A percentile compares a stretch with the other conserved stretches of the same genome.
Evolutionary conservation across 2,329 filamentous ascomycete genomes (phyloP).

Genomic region (Venturia effusa): DNA sequence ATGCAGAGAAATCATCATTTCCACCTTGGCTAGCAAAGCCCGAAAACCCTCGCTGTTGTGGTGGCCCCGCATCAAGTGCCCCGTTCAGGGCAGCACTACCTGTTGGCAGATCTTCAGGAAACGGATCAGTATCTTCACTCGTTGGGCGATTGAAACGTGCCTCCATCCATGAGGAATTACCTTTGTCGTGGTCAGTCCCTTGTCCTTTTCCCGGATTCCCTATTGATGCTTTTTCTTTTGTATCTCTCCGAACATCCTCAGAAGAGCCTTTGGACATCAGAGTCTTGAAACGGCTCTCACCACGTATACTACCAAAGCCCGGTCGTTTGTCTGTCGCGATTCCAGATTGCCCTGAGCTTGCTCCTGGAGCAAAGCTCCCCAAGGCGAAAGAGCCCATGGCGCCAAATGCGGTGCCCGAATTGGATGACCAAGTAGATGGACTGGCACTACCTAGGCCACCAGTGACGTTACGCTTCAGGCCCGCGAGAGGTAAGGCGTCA

Average conservation of each 20-base stretch:
- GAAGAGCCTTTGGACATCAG: slow-evolving; percentile 67
- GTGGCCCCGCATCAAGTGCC: slow-evolving; percentile 56
- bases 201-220: slow-evolving; percentile 26
- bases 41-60: slow-evolving; percentile 31
- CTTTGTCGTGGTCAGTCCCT: slow-evolving; percentile 28
- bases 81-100: slow-evolving; percentile 67
- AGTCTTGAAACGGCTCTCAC: slow-evolving; percentile 78
- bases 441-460: slow-evolving; percentile 41
- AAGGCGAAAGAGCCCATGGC: slow-evolving; percentile 74
- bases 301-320: slow-evolving; percentile 53
- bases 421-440: slow-evolving; percentile 47
- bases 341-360: slow-evolving; percentile 39
- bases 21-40: slow-evolving; percentile 34
- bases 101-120: slow-evolving; percentile 48
- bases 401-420: slow-evolving; percentile 47
- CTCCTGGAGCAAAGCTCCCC: slow-evolving; percentile 61
- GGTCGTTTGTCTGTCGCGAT: slow-evolving; percentile 60
- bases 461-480: slow-evolving; percentile 46
- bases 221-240: slow-evolving; percentile 44
- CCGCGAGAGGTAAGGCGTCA: slow-evolving; percentile 36
- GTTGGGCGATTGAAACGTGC: slow-evolving; percentile 35
- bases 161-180: slow-evolving; percentile 42
- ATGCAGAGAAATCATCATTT: slow-evolving; percentile 48
- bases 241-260: slow-evolving; percentile 42
- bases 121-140: slow-evolving; percentile 63